Base-by-base conservation (phyloP, 768 basidiomycete species). In the Hygrocybe punicea region DNA sequence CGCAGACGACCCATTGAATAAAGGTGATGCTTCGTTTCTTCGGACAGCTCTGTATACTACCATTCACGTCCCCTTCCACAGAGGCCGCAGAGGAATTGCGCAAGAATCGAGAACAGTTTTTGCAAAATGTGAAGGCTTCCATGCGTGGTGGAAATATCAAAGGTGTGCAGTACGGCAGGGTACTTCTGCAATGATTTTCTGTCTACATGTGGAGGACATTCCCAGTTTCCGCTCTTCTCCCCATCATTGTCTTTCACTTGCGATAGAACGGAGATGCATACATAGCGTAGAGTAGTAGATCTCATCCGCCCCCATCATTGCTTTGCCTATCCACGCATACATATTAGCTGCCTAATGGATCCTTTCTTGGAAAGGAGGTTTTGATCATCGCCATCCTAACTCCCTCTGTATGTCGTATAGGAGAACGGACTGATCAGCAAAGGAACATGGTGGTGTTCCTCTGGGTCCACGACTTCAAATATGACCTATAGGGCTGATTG, bases 1-100 rank as follows among this genome's bases (percentile, higher is more conserved):
- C 65, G 91, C 97, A 37, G 96, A 98, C 65, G 97, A 99, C 73
- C 97, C 97, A 14, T 70, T 99, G 67, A 99, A 99, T 80, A 99
- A 98, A 76, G 96, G 96, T 92, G 59, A 46, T 85, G 57, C 19
- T 33, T 36, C 34, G 49, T 56, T 57, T 29, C 55, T 16, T 48
- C 34, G 29, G 29, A 29, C 8, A 29, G 29, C 29, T 8, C 4
- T 29, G 29, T 2, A 11, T 16, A 51, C 39, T 29, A 17, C n/a
- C 24, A 45, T 24, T 35, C 17, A 33, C 23, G 40, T 34, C 36
- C 54, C 34, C 55, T 48, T 14, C 53, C 52, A 48, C 80, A 99
- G 97, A 98, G 73, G 97, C 97, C 13, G 97, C 97, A 17, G 84
- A 91, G 70, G 96, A 98, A 70, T 82, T 99, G 71, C 87, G 90